A percentile compares a stretch with the other conserved stretches of the same genome.
phyloP scores from a whole-genome alignment of 768 basidiomycete species.

The Tylopilus rubrobrunneus region DNA sequence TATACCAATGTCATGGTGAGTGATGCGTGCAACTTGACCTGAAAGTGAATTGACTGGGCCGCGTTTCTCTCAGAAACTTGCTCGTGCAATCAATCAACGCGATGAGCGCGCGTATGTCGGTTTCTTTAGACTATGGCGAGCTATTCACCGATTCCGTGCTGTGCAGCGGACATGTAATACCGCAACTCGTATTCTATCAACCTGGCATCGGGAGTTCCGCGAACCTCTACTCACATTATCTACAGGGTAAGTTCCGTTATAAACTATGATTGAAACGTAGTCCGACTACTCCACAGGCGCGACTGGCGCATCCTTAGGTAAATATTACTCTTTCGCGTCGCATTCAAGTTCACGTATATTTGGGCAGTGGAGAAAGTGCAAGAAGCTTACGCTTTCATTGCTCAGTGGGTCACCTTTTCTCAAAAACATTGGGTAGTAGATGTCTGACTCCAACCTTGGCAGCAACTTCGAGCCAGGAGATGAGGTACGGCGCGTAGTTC shows the following conservation, averaged over 20 bases:
- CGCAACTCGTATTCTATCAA: conserved; percentile 64
- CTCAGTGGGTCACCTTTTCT: conserved; percentile 51
- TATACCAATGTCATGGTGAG: conserved; percentile 58
- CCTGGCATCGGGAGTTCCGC: conserved; percentile 56
- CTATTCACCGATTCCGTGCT: neutral
- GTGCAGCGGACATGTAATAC: conserved; percentile 38
- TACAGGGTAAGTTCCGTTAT: conserved; percentile 46
- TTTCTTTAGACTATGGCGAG: neutral
- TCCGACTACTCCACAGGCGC: conserved; percentile 40
- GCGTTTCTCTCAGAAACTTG: conserved; percentile 41
- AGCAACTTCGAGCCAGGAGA: conserved; percentile 75
- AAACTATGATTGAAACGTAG: neutral
- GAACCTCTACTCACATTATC: conserved; percentile 53
- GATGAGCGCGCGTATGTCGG: conserved; percentile 38
- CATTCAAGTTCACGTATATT: conserved; percentile 2
- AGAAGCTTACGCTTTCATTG: conserved; percentile 74
- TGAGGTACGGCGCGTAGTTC: conserved; percentile 44
- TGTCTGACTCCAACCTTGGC: neutral
- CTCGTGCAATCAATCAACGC: conserved; percentile 48
- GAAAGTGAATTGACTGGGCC: neutral
- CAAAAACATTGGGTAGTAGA: neutral
- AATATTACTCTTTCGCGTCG: neutral
- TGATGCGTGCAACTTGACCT: neutral
- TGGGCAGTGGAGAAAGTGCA: conserved; percentile 63
- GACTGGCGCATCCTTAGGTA: conserved; percentile 60